Conservation (phyloP, 1,284 basidiomycete species). For the Cutaneotrichosporon mucoides region DNA sequence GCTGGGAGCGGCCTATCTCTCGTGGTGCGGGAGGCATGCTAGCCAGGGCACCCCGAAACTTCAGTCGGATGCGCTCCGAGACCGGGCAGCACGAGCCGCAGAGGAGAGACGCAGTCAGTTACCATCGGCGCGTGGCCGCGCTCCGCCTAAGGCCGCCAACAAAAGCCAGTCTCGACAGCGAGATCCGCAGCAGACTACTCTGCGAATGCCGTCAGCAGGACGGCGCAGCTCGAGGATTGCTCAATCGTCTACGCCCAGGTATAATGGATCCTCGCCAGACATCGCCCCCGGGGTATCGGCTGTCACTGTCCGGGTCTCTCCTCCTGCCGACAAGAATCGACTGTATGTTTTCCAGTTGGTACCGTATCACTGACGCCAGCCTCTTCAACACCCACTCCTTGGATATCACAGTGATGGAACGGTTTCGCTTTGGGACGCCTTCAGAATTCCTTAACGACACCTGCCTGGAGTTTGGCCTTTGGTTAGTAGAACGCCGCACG, state of each 20-base stretch:
- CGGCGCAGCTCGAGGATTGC: neutral
- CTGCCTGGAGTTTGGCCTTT: conserved; percentile 89
- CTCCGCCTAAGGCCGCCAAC: neutral
- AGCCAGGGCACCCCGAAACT: too few relatives aligned
- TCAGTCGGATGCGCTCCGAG: too few relatives aligned
- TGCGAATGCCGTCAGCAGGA: neutral
- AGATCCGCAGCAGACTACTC: neutral
- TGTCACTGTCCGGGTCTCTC: neutral
- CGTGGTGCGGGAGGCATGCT: too few relatives aligned
- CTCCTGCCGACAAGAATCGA: neutral
- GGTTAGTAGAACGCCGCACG: conserved; percentile 54
- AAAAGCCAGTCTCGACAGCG: neutral
- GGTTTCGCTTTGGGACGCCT: conserved; percentile 58
- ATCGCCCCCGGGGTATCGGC: neutral
- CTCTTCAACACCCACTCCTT: conserved; percentile 70
- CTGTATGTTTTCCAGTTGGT: neutral
- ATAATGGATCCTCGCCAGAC: neutral
- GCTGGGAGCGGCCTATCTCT: too few relatives aligned
- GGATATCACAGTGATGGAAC: conserved; percentile 72
- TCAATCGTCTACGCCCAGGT: neutral
- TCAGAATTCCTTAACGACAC: conserved; percentile 92
- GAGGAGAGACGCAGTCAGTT: too few relatives aligned
- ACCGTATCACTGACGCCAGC: conserved; percentile 48
- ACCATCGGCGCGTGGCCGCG: too few relatives aligned
- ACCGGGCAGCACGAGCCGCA: too few relatives aligned